These are phyloP conservation scores for Dimocarpus longan DNA, from an alignment of 345 rosid genomes.

Conservation along the genomic window DNA sequence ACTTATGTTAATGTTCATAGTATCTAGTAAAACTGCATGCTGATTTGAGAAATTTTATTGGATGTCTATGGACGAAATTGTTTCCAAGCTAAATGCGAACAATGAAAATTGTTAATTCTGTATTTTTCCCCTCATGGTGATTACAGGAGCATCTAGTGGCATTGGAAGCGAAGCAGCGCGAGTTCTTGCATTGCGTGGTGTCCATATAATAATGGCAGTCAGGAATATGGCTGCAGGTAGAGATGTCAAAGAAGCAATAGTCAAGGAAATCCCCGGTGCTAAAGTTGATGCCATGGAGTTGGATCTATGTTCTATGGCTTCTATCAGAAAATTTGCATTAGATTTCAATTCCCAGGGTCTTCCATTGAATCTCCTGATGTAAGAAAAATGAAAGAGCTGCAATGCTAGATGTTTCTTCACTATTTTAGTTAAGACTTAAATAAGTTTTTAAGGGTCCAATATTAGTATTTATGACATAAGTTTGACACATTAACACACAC, in stretches of 20 bases:
- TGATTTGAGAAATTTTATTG: too few species aligned
- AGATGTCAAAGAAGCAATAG: constrained; percentile 57
- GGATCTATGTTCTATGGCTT: constrained; percentile 75
- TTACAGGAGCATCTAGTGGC: constrained; percentile 78
- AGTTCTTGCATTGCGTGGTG: constrained; percentile 81
- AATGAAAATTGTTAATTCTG: background rate
- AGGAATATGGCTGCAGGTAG: constrained; percentile 62
- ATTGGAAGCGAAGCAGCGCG: constrained; percentile 72
- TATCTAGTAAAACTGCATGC: too few species aligned
- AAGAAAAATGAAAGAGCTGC: constrained; percentile 21
- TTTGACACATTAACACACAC: background rate
- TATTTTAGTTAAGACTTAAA: background rate
- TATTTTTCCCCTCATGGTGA: background rate
- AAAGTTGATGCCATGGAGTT: constrained; percentile 72
- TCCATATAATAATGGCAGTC: constrained; percentile 66
- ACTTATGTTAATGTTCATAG: background rate
- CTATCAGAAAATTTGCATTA: constrained; percentile 62
- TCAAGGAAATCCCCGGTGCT: constrained; percentile 55
- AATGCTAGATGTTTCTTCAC: background rate
- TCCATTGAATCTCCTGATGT: constrained; percentile 69
- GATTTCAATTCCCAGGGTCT: constrained; percentile 54
- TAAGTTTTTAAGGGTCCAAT: too few species aligned
- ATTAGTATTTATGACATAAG: too few species aligned
- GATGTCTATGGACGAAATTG: too few species aligned
- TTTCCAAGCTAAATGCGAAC: too few species aligned